phyloP scores from a whole-genome alignment of 176 grass and related monocot species.

The Eleusine coracana region DNA sequence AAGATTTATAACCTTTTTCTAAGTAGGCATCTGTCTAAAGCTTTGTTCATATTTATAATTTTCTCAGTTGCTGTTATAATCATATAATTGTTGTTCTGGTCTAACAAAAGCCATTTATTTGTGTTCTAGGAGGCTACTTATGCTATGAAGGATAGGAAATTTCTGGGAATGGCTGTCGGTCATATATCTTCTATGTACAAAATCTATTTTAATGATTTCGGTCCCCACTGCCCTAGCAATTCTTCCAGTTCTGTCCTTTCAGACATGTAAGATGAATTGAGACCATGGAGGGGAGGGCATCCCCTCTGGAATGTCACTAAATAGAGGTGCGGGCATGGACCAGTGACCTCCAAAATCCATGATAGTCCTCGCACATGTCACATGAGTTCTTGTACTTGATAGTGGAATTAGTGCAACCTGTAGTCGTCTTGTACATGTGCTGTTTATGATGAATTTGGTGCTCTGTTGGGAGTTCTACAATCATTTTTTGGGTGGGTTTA shows the following conservation, averaged over 20 bases:
- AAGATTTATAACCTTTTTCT: not conserved
- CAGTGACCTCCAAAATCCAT: not conserved
- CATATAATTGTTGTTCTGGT: conserved; percentile 15
- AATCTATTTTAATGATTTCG: not conserved
- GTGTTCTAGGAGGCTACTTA: not conserved
- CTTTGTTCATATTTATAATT: conserved; percentile 3
- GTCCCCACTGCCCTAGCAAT: not conserved
- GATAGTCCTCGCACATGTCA: not conserved
- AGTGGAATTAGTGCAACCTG: not conserved
- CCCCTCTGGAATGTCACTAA: not conserved
- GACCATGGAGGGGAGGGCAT: not conserved
- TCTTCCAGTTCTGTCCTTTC: not conserved
- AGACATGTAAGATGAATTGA: not conserved
- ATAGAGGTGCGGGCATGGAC: not conserved
- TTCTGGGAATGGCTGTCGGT: not conserved
- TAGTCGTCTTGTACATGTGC: not conserved
- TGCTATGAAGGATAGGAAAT: not conserved
- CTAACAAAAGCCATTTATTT: conserved; percentile 3
- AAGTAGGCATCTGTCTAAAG: conserved; percentile 13
- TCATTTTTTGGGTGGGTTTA: not conserved
- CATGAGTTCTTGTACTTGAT: not conserved
- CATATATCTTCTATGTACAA: not conserved
- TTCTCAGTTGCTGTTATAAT: conserved; percentile 7
- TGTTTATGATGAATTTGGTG: not conserved
- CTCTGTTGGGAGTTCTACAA: not conserved